These are phyloP conservation scores for Verticillium nonalfalfae DNA, from an alignment of 2,329 filamentous ascomycete species.

Conservation along the genomic window DNA sequence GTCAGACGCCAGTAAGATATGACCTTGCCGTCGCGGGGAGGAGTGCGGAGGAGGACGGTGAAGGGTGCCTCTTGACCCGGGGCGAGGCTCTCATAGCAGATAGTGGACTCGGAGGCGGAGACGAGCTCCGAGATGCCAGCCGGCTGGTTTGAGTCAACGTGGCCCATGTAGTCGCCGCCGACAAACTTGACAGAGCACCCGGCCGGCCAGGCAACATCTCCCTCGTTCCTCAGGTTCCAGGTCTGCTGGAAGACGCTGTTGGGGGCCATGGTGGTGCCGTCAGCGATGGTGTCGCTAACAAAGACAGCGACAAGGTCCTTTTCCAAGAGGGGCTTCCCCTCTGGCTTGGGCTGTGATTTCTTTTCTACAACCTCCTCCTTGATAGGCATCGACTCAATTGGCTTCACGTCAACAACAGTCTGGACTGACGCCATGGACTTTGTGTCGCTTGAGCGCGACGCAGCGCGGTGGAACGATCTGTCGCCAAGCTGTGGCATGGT, in stretches of 20 bases:
- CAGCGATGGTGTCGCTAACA: slow-evolving; percentile 68
- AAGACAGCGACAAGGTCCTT: slow-evolving; percentile 52
- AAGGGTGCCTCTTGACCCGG: slow-evolving; percentile 75
- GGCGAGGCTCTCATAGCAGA: slow-evolving; percentile 60
- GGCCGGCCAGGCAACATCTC: slow-evolving; percentile 72
- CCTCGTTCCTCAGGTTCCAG: slow-evolving; percentile 86
- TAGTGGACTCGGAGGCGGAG: slow-evolving; percentile 76
- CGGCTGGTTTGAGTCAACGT: slow-evolving; percentile 73
- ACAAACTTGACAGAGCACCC: slow-evolving; percentile 89
- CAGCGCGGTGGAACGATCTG: slow-evolving; percentile 23
- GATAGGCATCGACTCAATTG: slow-evolving; percentile 19
- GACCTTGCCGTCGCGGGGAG: slow-evolving; percentile 65
- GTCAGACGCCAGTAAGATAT: slow-evolving; percentile 98
- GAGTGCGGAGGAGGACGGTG: slow-evolving; percentile 78
- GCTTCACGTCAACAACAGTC: slow-evolving; percentile 68
- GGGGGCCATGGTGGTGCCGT: slow-evolving; percentile 67
- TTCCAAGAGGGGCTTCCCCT: slow-evolving; percentile 14
- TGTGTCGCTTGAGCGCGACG: slow-evolving; percentile 45
- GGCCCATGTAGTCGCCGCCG: slow-evolving; percentile 94
- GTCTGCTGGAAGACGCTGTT: slow-evolving; percentile 79
- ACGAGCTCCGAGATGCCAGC: slow-evolving; percentile 72
- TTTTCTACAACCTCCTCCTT: slow-evolving; percentile 17
- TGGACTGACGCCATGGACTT: slow-evolving; percentile 48
- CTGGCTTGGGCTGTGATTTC: slow-evolving; percentile 13
- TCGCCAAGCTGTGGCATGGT: slow-evolving; percentile 69